These are phyloP conservation scores for Nicotiana obtusifolia DNA, from an alignment of 257 asterid species.

Conservation along the genomic window DNA sequence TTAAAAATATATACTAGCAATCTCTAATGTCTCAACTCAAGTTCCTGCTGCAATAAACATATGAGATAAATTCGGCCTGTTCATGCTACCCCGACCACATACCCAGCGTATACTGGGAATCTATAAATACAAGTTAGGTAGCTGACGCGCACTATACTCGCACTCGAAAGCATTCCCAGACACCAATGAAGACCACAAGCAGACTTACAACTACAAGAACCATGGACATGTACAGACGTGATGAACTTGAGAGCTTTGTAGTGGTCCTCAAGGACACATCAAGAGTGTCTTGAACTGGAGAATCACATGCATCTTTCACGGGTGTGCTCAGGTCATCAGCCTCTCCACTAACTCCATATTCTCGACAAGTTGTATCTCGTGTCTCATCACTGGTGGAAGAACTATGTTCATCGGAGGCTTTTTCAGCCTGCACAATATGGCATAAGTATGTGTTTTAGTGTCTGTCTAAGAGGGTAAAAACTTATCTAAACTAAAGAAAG, in stretches of 20 bases:
- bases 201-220: slow-evolving; percentile 39
- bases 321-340: slow-evolving; percentile 11
- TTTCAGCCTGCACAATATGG: slow-evolving; percentile 46
- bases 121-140: not conserved
- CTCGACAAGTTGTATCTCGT: slow-evolving; percentile 16
- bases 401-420: slow-evolving; percentile 8
- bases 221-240: slow-evolving; percentile 30
- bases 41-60: slow-evolving; percentile 3
- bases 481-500: not conserved
- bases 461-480: not conserved
- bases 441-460: not conserved
- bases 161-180: slow-evolving; percentile 26
- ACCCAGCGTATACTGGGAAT: not conserved
- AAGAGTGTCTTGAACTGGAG: not conserved
- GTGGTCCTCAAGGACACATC: slow-evolving; percentile 11
- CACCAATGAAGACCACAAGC: slow-evolving; percentile 30
- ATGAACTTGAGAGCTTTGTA: slow-evolving; percentile 15
- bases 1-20: not conserved
- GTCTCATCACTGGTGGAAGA: slow-evolving; percentile 15
- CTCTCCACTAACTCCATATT: slow-evolving; percentile 6
- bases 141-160: not conserved
- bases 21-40: slow-evolving; percentile 5
- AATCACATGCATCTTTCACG: slow-evolving; percentile 10
- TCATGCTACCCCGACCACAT: not conserved
- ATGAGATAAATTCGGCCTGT: not conserved